These are phyloP conservation scores for Hyphodiscus sp. DNA, from an alignment of 2,329 filamentous ascomycete species.

Conservation along the genomic window DNA sequence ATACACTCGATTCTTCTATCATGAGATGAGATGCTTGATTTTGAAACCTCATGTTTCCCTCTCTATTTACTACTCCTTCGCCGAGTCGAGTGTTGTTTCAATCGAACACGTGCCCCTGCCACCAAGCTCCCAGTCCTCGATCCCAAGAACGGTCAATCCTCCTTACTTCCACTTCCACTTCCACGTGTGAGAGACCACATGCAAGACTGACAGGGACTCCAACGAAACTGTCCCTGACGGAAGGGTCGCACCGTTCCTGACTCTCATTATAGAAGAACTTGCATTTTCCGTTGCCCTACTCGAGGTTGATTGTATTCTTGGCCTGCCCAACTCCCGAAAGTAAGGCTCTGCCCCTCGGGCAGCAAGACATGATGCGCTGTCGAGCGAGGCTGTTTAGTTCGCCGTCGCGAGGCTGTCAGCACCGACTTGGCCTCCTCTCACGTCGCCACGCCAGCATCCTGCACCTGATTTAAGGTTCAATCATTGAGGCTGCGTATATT, in stretches of 20 bases:
- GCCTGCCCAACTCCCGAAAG: not conserved
- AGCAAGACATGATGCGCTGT: conserved; percentile 28
- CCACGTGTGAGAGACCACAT: not conserved
- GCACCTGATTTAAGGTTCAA: conserved; percentile 1
- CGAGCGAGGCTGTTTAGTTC: conserved; percentile 19
- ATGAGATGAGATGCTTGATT: not conserved
- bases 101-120: not conserved
- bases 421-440: conserved; percentile 26
- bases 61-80: not conserved
- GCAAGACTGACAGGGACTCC: not conserved
- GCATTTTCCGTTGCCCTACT: conserved; percentile 11
- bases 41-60: not conserved
- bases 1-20: not conserved
- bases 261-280: conserved; percentile 1
- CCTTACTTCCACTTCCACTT: not conserved
- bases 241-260: not conserved
- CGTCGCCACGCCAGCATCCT: conserved; percentile 23
- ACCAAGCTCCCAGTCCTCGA: not conserved
- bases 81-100: too few species aligned
- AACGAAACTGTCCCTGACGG: not conserved
- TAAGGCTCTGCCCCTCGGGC: conserved; percentile 18
- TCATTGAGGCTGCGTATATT: conserved; percentile 10
- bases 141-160: too few species aligned
- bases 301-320: conserved; percentile 5
- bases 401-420: not conserved